Evolutionary conservation across 768 basidiomycete genomes (phyloP), one percentile per base, ranked within the genome.

Genomic region (Tricholoma sp.): DNA sequence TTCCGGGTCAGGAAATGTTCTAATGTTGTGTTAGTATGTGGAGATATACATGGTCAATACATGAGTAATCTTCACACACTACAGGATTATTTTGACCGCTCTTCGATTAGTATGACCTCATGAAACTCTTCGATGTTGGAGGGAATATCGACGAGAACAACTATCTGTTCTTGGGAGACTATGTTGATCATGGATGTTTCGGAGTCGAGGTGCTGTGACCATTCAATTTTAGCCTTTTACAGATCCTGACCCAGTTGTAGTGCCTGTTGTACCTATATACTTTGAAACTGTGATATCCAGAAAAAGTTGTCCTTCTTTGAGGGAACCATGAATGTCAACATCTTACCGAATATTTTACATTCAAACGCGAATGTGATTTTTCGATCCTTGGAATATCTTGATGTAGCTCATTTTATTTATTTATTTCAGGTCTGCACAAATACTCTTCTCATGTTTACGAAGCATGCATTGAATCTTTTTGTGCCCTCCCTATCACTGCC

Each of bases 281-380:
- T 11, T 82, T 97, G 72, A 98, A 98, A 75, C 84, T 98, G 44
- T 87, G 86, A 78, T 88, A 88, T 63, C 96, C 96, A 3, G 80
- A 80, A 59, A 88, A 87, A 34, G 76, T 98, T 42, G 83, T 85
- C 57, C 79, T 98, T 32, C 79, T 98, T 34, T 85, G 96, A 49
- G 96, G 96, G 8, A 98, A 98, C 69, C 96, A 98, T 73, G 96
- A 98, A 77, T 98, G 96, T 69, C 84, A 88, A 36, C 95, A 98
- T 74, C 77, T 98, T 48, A 98, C 96, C 2, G 94, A 95, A 72
- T 97, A 95, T 70, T 98, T 98, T 67, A 98, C 96, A 8, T 98
- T 98, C 78, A 95, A 94, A 75, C 88, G 92, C 59, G 96, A 98
- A 88, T 89, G 89, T 95, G 64, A 72, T 86, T 71, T 41, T 47